These are phyloP conservation scores for Blastocystis sp. DNA, from an alignment of 352 stramenopile genomes.

Conservation along the genomic window DNA sequence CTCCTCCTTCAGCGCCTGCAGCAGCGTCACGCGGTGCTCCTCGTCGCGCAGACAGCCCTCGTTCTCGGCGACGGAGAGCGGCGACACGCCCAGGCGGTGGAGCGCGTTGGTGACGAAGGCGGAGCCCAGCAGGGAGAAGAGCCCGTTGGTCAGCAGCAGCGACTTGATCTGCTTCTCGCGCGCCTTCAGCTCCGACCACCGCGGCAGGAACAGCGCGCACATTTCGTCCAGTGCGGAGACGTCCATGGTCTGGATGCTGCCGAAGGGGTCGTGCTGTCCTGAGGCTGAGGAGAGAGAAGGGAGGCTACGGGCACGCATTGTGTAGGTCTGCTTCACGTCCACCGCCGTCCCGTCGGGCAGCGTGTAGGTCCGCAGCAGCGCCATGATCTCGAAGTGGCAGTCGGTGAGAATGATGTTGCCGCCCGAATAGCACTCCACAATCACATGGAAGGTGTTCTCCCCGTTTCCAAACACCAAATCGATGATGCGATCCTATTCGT, in stretches of 20 bases:
- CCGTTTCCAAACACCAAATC: conserved; percentile 82
- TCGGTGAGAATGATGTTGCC: conserved; percentile 74
- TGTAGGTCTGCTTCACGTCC: conserved; percentile 82
- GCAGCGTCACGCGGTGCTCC: not conserved
- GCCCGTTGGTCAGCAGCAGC: conserved; percentile 11
- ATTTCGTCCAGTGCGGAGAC: conserved; percentile 73
- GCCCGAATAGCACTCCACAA: conserved; percentile 82
- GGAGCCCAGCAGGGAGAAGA: conserved; percentile 14
- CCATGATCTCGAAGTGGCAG: conserved; percentile 80
- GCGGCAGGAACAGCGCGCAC: conserved; percentile 72
- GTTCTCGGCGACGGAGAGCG: too few relatives aligned
- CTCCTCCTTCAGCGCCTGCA: conserved; percentile 6
- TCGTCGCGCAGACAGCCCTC: not conserved
- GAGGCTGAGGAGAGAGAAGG: conserved; percentile 9
- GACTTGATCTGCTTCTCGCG: conserved; percentile 7
- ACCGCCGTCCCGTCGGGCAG: conserved; percentile 84
- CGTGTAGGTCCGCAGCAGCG: conserved; percentile 80
- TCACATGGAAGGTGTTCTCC: conserved; percentile 80
- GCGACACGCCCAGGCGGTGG: not conserved
- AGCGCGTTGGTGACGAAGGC: conserved; percentile 6
- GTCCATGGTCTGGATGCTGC: conserved; percentile 72
- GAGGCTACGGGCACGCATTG: conserved; percentile 72
- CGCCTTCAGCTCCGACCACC: conserved; percentile 13
- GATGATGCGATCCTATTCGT: conserved; percentile 81
- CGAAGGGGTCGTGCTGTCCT: conserved; percentile 72